These are phyloP conservation scores for Kentomonas sorsogonicus DNA, from an alignment of 208 protist species.

Conservation along the genomic window DNA sequence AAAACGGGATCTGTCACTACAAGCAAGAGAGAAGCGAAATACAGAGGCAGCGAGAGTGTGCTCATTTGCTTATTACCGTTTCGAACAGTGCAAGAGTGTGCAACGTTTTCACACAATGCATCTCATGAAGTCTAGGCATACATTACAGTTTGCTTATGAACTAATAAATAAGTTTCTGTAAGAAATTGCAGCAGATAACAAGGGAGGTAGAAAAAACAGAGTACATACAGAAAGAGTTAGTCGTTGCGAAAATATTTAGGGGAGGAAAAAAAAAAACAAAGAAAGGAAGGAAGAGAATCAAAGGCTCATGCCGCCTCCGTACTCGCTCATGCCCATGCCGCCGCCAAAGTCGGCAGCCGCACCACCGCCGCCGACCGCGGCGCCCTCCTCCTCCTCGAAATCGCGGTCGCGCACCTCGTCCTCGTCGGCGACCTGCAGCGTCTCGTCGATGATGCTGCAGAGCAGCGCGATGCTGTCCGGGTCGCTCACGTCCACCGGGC, in stretches of 20 bases:
- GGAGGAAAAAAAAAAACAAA: constrained; percentile 6
- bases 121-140: too few relatives aligned
- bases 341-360: background rate
- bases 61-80: too few relatives aligned
- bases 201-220: constrained; percentile 1
- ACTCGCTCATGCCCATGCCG: background rate
- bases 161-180: too few relatives aligned
- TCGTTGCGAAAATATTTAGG: constrained; percentile 3
- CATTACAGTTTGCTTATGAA: too few relatives aligned
- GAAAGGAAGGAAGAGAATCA: background rate
- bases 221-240: background rate
- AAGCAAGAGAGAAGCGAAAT: too few relatives aligned
- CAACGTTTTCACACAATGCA: too few relatives aligned
- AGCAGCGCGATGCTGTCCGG: constrained; percentile 63
- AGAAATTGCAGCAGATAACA: constrained; percentile 3
- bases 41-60: too few relatives aligned
- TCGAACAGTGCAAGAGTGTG: too few relatives aligned
- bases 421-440: constrained; percentile 82
- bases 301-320: background rate
- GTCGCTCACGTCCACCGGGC: constrained; percentile 75
- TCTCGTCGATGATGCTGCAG: constrained; percentile 70
- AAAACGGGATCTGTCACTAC: too few relatives aligned
- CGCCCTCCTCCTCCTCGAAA: constrained; percentile 16
- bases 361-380: background rate
- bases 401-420: constrained; percentile 81